Evolutionary conservation across 176 grass and related monocot species (phyloP).

Genomic region (Thinopyrum elongatum): DNA sequence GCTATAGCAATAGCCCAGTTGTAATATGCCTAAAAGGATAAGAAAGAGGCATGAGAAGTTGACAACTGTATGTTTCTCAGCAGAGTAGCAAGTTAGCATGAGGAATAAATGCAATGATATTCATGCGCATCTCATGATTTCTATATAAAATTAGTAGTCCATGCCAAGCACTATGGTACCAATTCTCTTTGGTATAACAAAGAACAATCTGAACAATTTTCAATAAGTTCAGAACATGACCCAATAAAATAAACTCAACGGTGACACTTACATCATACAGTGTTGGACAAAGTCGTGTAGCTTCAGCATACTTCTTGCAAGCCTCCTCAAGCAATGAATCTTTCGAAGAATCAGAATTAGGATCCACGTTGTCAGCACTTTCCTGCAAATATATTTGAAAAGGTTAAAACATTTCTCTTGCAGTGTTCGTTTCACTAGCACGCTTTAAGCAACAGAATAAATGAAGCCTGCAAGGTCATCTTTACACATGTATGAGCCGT

Average conservation of each 20-base stretch:
- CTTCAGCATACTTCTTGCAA: conserved; percentile 87
- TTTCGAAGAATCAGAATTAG: conserved; percentile 66
- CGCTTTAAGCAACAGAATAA: not conserved
- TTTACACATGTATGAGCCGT: not conserved
- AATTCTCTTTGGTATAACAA: not conserved
- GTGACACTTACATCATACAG: conserved; percentile 72
- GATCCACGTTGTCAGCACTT: conserved; percentile 75
- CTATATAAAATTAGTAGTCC: not conserved
- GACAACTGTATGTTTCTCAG: not conserved
- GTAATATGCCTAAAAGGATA: conserved; percentile 62
- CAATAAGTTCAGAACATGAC: not conserved
- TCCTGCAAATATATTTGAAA: conserved; percentile 50
- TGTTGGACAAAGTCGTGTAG: conserved; percentile 64
- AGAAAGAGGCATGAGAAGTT: not conserved
- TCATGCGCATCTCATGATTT: not conserved
- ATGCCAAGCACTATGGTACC: not conserved
- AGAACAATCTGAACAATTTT: not conserved
- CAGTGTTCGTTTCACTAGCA: not conserved
- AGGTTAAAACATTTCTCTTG: not conserved
- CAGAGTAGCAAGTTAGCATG: not conserved
- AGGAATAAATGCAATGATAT: not conserved
- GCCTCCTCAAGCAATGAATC: conserved; percentile 85
- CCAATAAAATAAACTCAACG: not conserved
- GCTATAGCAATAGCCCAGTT: conserved; percentile 88
- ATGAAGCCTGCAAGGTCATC: not conserved